These are phyloP conservation scores for Calocera cornea DNA, from an alignment of 768 basidiomycete species.

Conservation along the genomic window DNA sequence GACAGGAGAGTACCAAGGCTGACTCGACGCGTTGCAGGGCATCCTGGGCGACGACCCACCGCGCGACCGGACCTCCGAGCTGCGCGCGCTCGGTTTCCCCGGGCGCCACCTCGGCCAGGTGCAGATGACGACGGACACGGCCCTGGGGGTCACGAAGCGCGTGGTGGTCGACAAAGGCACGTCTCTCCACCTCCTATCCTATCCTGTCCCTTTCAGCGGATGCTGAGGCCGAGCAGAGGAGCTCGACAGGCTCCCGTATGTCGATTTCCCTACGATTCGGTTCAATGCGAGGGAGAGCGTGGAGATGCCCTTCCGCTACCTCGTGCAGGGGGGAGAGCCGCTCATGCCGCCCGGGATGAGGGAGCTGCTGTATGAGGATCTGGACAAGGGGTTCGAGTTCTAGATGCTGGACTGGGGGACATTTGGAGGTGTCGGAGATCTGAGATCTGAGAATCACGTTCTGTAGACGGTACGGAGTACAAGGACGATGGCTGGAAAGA, in stretches of 20 bases:
- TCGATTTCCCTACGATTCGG: slow-evolving; percentile 82
- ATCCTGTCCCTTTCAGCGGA: too few relatives aligned
- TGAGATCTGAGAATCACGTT: slow-evolving; percentile 4
- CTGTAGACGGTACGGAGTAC: background rate
- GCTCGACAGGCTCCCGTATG: background rate
- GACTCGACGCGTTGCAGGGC: too few relatives aligned
- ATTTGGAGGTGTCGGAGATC: too few relatives aligned
- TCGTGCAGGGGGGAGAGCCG: slow-evolving; percentile 42
- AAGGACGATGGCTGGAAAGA: background rate
- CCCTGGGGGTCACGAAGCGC: slow-evolving; percentile 75
- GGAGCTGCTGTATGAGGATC: slow-evolving; percentile 67
- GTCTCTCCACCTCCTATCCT: too few relatives aligned
- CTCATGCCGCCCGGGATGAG: slow-evolving; percentile 83
- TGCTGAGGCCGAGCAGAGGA: background rate
- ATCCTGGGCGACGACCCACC: slow-evolving; percentile 85
- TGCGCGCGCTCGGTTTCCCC: slow-evolving; percentile 77
- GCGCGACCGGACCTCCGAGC: slow-evolving; percentile 77
- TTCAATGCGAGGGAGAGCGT: slow-evolving; percentile 84
- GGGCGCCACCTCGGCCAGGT: slow-evolving; percentile 69
- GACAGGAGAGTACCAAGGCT: too few relatives aligned
- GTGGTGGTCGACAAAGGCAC: slow-evolving; percentile 60
- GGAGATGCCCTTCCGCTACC: slow-evolving; percentile 90
- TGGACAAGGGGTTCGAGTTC: slow-evolving; percentile 77
- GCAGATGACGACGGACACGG: slow-evolving; percentile 99
- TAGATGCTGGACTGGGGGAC: slow-evolving; percentile 23